Evolutionary conservation across 2,329 filamentous ascomycete species (phyloP).

Genomic region (Neofusicoccum parvum): DNA sequence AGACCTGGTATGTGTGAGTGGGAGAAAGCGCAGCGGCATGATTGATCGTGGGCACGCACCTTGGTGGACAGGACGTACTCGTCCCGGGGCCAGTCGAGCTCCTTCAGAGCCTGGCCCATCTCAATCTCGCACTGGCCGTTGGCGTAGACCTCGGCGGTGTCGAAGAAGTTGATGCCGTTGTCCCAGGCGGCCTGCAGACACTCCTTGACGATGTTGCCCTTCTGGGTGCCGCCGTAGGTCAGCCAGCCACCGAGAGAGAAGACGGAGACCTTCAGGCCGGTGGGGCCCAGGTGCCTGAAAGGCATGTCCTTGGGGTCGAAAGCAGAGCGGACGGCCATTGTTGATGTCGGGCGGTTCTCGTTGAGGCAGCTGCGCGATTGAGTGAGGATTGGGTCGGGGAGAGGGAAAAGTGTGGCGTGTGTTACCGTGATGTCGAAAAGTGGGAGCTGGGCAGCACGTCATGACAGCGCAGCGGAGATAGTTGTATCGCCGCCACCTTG

Average conservation of each 20-base stretch:
- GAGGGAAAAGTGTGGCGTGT: not conserved
- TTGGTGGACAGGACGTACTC: constrained; percentile 44
- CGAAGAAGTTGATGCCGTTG: constrained; percentile 54
- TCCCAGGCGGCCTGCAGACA: constrained; percentile 54
- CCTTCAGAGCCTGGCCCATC: constrained; percentile 55
- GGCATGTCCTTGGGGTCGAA: constrained; percentile 55
- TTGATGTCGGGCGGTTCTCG: not conserved
- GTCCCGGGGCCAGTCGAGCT: constrained; percentile 52
- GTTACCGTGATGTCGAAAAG: constrained; percentile 5
- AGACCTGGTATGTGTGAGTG: constrained; percentile 41
- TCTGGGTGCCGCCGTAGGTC: constrained; percentile 54
- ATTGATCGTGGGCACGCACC: constrained; percentile 22
- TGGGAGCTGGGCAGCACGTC: not conserved
- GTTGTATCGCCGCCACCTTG: not conserved
- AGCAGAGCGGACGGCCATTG: constrained; percentile 44
- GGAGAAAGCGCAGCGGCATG: not conserved
- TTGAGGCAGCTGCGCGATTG: not conserved
- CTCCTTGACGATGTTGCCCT: constrained; percentile 53
- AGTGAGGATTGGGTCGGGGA: not conserved
- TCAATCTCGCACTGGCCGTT: constrained; percentile 64
- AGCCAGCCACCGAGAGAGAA: constrained; percentile 52
- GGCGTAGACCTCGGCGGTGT: constrained; percentile 57
- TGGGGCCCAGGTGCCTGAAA: constrained; percentile 49
- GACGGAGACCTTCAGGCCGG: constrained; percentile 54
- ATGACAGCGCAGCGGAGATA: constrained; percentile 4